These are phyloP conservation scores for Elongisporangium anandrum DNA, from an alignment of 352 stramenopile species.

Conservation along the genomic window DNA sequence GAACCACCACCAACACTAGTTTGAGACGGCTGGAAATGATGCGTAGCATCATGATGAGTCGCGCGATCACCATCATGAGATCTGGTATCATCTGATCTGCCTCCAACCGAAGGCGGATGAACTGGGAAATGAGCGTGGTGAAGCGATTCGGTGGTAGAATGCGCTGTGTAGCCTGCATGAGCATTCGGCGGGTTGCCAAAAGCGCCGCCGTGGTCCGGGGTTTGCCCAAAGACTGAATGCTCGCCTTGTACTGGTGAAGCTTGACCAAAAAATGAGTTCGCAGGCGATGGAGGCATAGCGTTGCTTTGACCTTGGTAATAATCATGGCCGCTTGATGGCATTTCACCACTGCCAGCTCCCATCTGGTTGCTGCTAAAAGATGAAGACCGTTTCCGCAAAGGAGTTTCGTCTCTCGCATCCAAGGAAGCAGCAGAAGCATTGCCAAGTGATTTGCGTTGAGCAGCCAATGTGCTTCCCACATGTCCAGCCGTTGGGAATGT, in stretches of 20 bases:
- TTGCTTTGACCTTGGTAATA: neutral
- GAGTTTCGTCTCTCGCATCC: slow-evolving; percentile 1
- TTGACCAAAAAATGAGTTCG: slow-evolving; percentile 21
- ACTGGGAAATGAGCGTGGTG: neutral
- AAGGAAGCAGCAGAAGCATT: slow-evolving; percentile 1
- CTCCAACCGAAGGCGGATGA: neutral
- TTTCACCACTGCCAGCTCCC: neutral
- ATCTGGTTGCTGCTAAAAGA: neutral
- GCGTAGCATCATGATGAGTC: neutral
- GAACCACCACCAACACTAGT: neutral
- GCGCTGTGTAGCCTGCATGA: neutral
- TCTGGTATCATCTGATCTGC: neutral
- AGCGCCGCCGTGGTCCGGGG: neutral
- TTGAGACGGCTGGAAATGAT: slow-evolving; percentile 1
- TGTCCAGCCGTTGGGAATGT: neutral
- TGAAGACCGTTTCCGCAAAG: neutral
- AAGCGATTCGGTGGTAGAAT: neutral
- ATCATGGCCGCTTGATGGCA: neutral
- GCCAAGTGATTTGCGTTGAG: neutral
- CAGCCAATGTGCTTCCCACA: neutral
- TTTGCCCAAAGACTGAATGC: neutral
- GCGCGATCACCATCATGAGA: neutral
- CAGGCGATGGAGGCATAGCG: slow-evolving; percentile 4
- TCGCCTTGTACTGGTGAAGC: neutral
- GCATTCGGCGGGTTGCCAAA: neutral